These are phyloP conservation scores for Heliosperma pusillum DNA, from an alignment of 148 eudicot species.

Conservation along the genomic window DNA sequence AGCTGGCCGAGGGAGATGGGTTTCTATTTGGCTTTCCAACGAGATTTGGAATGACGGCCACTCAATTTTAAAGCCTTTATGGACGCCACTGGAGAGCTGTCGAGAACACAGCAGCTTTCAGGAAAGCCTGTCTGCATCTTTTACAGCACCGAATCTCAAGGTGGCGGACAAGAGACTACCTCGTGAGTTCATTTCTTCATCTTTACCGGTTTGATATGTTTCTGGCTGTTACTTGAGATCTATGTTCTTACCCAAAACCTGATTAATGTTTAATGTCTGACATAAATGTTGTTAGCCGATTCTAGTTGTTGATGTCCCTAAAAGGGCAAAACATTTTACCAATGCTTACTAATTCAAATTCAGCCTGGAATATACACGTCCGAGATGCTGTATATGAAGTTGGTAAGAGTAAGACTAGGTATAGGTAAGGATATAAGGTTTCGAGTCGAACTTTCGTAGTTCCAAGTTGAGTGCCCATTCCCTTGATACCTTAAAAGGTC, in stretches of 20 bases:
- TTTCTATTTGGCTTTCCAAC: conserved; percentile 73
- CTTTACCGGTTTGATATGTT: background rate
- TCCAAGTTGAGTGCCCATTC: background rate
- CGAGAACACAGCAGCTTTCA: conserved; percentile 62
- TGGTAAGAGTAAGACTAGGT: background rate
- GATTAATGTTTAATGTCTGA: no score
- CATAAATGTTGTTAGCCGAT: no score
- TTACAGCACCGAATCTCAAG: conserved; percentile 72
- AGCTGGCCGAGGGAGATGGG: conserved; percentile 72
- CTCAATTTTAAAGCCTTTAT: conserved; percentile 77
- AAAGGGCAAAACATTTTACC: no score
- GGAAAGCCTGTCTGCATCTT: conserved; percentile 79
- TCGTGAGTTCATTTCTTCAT: conserved; percentile 39
- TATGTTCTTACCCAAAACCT: no score
- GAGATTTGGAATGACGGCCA: conserved; percentile 77
- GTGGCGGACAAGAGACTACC: conserved; percentile 85
- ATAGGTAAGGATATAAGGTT: background rate
- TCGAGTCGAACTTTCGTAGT: background rate
- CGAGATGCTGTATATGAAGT: no score
- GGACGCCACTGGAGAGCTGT: conserved; percentile 67
- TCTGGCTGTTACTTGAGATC: background rate
- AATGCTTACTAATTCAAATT: no score
- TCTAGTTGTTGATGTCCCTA: no score
- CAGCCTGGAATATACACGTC: no score
- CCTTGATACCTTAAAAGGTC: no score